A percentile compares a stretch with the other conserved stretches of the same genome.
Evolutionary conservation across 345 rosid species (phyloP).

Genomic region (Noccaea caerulescens): DNA sequence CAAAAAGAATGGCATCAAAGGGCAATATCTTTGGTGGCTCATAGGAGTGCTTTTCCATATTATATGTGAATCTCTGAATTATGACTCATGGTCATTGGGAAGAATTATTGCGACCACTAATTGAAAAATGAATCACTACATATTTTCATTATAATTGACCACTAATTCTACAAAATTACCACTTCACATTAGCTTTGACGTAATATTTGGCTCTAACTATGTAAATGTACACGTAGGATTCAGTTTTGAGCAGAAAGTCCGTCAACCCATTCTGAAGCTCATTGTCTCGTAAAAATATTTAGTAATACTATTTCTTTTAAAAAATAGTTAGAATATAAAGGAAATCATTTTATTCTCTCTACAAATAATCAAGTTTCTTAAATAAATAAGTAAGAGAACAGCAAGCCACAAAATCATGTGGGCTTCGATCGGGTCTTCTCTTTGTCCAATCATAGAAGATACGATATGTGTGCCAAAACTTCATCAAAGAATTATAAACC

Average conservation of each 20-base stretch:
- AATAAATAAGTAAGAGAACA: no score
- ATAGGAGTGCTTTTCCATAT: slow-evolving; percentile 12
- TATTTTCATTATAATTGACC: slow-evolving; percentile 36
- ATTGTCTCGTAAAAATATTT: neutral
- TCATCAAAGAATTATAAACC: neutral
- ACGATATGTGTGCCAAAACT: neutral
- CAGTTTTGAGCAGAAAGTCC: neutral
- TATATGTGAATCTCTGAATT: slow-evolving; percentile 37
- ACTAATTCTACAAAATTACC: slow-evolving; percentile 3
- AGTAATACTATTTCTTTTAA: neutral
- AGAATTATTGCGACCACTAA: slow-evolving; percentile 42
- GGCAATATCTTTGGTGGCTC: slow-evolving; percentile 36
- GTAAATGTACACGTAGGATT: slow-evolving; percentile 8
- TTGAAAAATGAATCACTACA: slow-evolving; percentile 12
- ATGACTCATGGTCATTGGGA: slow-evolving; percentile 29
- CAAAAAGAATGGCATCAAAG: slow-evolving; percentile 39
- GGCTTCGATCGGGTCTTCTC: neutral
- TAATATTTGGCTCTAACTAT: neutral
- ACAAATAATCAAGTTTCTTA: no score
- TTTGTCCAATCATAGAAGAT: no score
- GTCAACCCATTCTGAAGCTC: neutral
- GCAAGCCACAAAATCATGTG: neutral
- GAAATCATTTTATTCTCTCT: neutral
- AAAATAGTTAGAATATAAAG: neutral
- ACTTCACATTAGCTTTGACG: slow-evolving; percentile 30